Evolutionary conservation across 495 filamentous ascomycete species (phyloP).

Genomic region (Penicillium manginii): DNA sequence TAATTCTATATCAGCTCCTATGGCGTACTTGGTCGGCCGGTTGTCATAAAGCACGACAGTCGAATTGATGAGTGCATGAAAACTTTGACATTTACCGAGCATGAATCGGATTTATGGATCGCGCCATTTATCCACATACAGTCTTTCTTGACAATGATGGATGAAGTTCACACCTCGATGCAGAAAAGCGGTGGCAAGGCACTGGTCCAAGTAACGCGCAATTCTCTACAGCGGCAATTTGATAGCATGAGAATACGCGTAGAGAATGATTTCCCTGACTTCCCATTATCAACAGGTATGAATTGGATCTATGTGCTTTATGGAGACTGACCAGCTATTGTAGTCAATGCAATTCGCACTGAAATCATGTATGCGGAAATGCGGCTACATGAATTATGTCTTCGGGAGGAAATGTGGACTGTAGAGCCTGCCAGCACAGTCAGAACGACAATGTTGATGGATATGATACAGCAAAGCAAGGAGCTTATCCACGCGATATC

Average conservation of each 20-base stretch:
- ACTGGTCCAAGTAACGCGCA: conserved; percentile 14
- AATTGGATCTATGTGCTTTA: background rate
- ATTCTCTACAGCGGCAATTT: conserved; percentile 22
- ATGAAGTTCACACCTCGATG: conserved; percentile 20
- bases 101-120: conserved; percentile 23
- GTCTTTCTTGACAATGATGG: conserved; percentile 20
- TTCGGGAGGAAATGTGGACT: conserved; percentile 23
- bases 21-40: conserved; percentile 17
- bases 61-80: conserved; percentile 14
- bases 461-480: conserved; percentile 16
- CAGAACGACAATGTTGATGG: conserved; percentile 19
- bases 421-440: conserved; percentile 13
- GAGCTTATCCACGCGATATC: conserved; percentile 17
- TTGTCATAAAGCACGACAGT: conserved; percentile 17
- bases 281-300: conserved; percentile 18
- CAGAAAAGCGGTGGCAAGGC: conserved; percentile 16
- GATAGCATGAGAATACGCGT: conserved; percentile 16
- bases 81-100: conserved; percentile 8
- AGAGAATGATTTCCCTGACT: conserved; percentile 13
- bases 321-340: conserved; percentile 6
- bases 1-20: conserved; percentile 14
- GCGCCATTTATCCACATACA: conserved; percentile 21
- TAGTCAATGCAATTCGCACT: conserved; percentile 19
- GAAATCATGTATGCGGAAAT: conserved; percentile 24
- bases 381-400: conserved; percentile 18